Conservation (phyloP, 2,329 filamentous ascomycete species). For the Ophiocordyceps camponoti-saundersi region DNA sequence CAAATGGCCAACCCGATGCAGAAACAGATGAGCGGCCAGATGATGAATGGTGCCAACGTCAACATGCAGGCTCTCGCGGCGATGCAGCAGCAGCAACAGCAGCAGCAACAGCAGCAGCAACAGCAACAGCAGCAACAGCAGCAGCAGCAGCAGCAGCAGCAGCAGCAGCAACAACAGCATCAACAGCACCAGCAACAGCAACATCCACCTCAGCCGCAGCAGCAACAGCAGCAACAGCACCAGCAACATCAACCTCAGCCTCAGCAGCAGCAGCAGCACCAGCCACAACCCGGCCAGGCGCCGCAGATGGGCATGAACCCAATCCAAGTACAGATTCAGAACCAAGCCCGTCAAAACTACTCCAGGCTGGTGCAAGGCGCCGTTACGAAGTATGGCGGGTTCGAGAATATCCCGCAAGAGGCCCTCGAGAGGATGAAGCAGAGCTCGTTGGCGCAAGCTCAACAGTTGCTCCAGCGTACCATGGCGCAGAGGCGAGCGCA, state of each 20-base stretch:
- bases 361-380: slow-evolving; percentile 17
- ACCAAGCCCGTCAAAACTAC: slow-evolving; percentile 19
- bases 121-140: slow-evolving; percentile 17
- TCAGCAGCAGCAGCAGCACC: slow-evolving; percentile 11
- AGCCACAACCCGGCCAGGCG: slow-evolving; percentile 13
- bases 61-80: slow-evolving; percentile 22
- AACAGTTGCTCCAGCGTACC: slow-evolving; percentile 14
- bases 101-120: slow-evolving; percentile 17
- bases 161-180: slow-evolving; percentile 11
- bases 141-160: slow-evolving; percentile 10
- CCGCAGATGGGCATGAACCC: slow-evolving; percentile 11
- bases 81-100: slow-evolving; percentile 16
- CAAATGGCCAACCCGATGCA: slow-evolving; percentile 21
- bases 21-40: slow-evolving; percentile 18
- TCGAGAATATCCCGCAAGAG: slow-evolving; percentile 28
- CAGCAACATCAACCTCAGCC: slow-evolving; percentile 12
- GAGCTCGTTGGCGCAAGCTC: slow-evolving; percentile 21
- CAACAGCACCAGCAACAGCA: slow-evolving; percentile 12
- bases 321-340: slow-evolving; percentile 16
- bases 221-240: slow-evolving; percentile 12
- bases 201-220: slow-evolving; percentile 11
- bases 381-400: slow-evolving; percentile 20
- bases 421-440: slow-evolving; percentile 26
- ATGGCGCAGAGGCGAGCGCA: slow-evolving; percentile 14
- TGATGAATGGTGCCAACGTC: slow-evolving; percentile 22